These are phyloP conservation scores for Diplodia corticola DNA, from an alignment of 2,329 filamentous ascomycete genomes.

Conservation along the genomic window DNA sequence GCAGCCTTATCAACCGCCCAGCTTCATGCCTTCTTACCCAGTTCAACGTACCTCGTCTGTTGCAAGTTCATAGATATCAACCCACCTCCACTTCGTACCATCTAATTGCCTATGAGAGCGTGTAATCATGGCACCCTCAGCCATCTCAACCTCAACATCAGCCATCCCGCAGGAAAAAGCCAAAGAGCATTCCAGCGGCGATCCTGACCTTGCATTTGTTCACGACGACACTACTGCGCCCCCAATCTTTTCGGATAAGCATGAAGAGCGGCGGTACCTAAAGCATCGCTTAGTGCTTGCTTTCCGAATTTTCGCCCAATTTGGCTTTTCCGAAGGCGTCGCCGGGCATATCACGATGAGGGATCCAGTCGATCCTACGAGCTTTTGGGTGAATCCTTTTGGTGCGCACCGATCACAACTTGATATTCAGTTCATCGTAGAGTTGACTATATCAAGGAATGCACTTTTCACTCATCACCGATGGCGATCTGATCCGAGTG, in stretches of 20 bases:
- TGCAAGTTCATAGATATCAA: too few species aligned
- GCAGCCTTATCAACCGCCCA: background rate
- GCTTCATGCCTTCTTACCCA: too few species aligned
- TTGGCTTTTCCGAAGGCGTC: conserved; percentile 47
- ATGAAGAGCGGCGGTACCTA: conserved; percentile 40
- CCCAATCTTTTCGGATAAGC: conserved; percentile 39
- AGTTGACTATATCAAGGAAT: conserved; percentile 65
- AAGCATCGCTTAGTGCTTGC: conserved; percentile 41
- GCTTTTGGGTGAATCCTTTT: conserved; percentile 69
- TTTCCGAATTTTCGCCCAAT: conserved; percentile 42
- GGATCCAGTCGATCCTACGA: conserved; percentile 59
- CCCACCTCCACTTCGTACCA: background rate
- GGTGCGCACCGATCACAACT: conserved; percentile 51
- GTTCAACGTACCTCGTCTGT: too few species aligned
- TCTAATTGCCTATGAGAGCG: background rate
- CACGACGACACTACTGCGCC: conserved; percentile 23
- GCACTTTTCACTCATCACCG: conserved; percentile 61
- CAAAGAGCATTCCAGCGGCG: background rate
- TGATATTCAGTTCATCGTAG: conserved; percentile 42
- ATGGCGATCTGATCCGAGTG: conserved; percentile 63
- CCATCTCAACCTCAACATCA: background rate
- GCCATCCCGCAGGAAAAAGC: background rate
- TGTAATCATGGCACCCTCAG: background rate
- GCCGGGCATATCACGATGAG: conserved; percentile 65
- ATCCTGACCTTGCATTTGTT: background rate